Percentiles rank a stretch among this genome's conserved stretches.
Conservation (phyloP, 1,139 yeast genomes). For the Pichia sp. region DNA sequence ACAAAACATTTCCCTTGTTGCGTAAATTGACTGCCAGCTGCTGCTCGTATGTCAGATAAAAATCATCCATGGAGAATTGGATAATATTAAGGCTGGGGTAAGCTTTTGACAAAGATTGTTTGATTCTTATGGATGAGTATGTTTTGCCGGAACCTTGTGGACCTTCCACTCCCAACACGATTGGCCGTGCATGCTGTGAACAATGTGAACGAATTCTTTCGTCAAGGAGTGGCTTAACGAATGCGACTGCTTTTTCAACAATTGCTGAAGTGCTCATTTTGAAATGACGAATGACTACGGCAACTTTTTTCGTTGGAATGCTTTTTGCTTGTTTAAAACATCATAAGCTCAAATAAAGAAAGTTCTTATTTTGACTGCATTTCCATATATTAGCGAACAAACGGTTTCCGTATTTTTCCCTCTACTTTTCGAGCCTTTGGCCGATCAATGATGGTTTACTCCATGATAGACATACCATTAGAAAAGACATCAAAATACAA, state of each 20-base stretch:
- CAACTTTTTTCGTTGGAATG: neutral
- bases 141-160: slow-evolving; percentile 96
- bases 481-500: too few relatives aligned
- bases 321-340: too few relatives aligned
- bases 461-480: too few relatives aligned
- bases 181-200: slow-evolving; percentile 15
- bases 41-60: slow-evolving; percentile 63
- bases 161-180: slow-evolving; percentile 68
- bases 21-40: slow-evolving; percentile 44
- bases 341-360: too few relatives aligned
- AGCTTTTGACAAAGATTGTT: slow-evolving; percentile 33
- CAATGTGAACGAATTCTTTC: neutral
- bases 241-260: slow-evolving; percentile 18
- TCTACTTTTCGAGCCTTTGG: too few relatives aligned
- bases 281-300: neutral
- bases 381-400: too few relatives aligned
- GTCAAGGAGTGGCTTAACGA: slow-evolving; percentile 18
- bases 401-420: too few relatives aligned
- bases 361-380: too few relatives aligned
- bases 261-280: slow-evolving; percentile 12
- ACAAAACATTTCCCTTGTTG: slow-evolving; percentile 46
- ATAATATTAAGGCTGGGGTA: slow-evolving; percentile 44
- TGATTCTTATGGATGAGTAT: slow-evolving; percentile 50
- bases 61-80: slow-evolving; percentile 79
- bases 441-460: too few relatives aligned